Base-by-base conservation (phyloP, 2,329 filamentous ascomycete species). In the Ophiostoma sp. region DNA sequence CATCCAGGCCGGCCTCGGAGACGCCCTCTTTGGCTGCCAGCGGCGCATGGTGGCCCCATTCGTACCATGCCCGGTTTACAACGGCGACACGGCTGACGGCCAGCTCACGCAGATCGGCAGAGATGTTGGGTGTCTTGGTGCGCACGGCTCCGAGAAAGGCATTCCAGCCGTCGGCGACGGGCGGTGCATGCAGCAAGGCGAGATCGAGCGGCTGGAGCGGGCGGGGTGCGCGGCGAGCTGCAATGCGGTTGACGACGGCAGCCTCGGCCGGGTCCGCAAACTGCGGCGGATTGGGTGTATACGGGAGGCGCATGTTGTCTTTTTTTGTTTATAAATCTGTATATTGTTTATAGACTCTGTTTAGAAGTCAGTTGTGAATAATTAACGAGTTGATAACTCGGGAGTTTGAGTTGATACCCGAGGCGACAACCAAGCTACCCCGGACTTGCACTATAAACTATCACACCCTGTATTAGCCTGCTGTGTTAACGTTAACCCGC, bases 41-140 rank as follows among this genome's bases (percentile, higher is more conserved):
- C 1, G 92, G 92, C 20, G 88, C 89, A 77, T 96, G 93, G 69
- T 92, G 87, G 48, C 81, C 85, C 92, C 91, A 96, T 79, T 96
- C 93, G 79, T 93, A 96, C 88, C 90, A 92, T 1, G 93, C 93
- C 23, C 84, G 79, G 79, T 96, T 96, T 75, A 92, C 85, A 20
- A 90, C 88, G 15, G 93, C 93, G 17, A 96, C 90, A 67, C 92
- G 86, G 76, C 88, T 92, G 75, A 96, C 94, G 74, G 91, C 89
- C 23, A 94, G 83, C 81, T 96, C 92, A 74, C 91, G 88, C 69
- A 93, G 76, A 74, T 86, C 83, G 67, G 82, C 83, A 4, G 79
- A 69, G 6, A 89, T 75, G 4, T 76, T 77, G 33, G 86, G 85
- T n/a, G 86, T 87, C 73, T 80, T 79, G 60, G 85, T 87, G 73